phyloP scores from a whole-genome alignment of 2,329 filamentous ascomycete species.

The Trichophyton simii region DNA sequence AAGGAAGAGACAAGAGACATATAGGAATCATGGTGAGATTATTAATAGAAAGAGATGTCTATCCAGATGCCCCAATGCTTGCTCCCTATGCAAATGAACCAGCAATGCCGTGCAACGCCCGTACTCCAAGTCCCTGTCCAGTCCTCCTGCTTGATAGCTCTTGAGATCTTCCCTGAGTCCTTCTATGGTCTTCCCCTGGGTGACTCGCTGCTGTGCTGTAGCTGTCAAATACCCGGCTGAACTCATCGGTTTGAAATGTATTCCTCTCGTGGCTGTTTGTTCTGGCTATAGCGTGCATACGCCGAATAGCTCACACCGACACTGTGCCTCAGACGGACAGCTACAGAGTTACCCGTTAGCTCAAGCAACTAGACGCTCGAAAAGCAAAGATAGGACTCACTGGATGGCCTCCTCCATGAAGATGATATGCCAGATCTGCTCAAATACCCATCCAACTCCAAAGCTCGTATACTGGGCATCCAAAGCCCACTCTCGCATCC shows the following conservation, averaged over 20 bases:
- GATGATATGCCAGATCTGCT: conserved; percentile 54
- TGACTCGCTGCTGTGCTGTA: no score
- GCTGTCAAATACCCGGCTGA: no score
- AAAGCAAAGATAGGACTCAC: conserved; percentile 18
- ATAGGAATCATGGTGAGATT: not conserved
- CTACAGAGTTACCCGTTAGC: not conserved
- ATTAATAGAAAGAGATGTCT: not conserved
- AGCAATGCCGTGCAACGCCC: not conserved
- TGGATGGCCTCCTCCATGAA: conserved; percentile 32
- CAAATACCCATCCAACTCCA: conserved; percentile 47
- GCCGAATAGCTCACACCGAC: conserved; percentile 9
- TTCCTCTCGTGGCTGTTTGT: not conserved
- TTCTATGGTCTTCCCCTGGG: no score
- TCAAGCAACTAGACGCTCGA: not conserved
- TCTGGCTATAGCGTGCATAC: not conserved
- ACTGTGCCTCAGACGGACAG: conserved; percentile 7
- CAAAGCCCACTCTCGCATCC: conserved; percentile 49
- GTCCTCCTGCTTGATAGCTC: no score
- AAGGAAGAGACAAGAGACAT: not conserved
- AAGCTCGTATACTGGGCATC: conserved; percentile 43
- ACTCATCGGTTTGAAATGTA: not conserved
- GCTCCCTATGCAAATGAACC: not conserved
- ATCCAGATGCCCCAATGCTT: not conserved
- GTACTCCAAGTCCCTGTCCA: not conserved
- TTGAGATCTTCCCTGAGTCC: no score